Conservation (phyloP, 2,329 filamentous ascomycete genomes). For the Neonectria faginata region DNA sequence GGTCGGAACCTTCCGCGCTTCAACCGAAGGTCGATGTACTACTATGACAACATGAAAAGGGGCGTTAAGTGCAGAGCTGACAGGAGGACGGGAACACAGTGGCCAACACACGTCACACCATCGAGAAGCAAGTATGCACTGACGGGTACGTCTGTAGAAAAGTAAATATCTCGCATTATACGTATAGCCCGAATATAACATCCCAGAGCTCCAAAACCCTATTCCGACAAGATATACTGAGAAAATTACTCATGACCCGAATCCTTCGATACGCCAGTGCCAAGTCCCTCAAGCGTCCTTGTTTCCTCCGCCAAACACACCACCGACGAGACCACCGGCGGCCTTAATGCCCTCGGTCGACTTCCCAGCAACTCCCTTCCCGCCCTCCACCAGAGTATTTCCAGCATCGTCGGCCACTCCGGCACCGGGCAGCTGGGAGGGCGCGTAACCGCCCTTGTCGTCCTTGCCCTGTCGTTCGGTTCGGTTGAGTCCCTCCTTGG, state of each 20-base stretch:
- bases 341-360: conserved; percentile 47
- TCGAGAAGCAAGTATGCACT: no score
- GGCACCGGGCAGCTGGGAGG: conserved; percentile 48
- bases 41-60: no score
- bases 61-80: no score
- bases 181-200: not conserved
- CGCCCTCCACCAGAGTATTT: conserved; percentile 46
- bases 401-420: conserved; percentile 44
- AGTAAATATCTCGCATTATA: not conserved
- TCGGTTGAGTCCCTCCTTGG: conserved; percentile 74
- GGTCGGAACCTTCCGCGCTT: no score
- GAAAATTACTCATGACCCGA: not conserved
- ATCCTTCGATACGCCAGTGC: not conserved
- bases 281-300: conserved; percentile 19
- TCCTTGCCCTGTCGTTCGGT: conserved; percentile 74
- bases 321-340: conserved; percentile 48
- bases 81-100: no score
- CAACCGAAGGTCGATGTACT: no score
- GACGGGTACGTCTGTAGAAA: no score
- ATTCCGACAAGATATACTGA: not conserved
- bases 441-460: conserved; percentile 64
- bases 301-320: conserved; percentile 50
- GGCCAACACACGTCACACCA: no score
- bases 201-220: conserved; percentile 5
- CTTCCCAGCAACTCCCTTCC: conserved; percentile 46